A percentile compares a stretch with the other conserved stretches of the same genome.
Conservation (phyloP, 2,329 filamentous ascomycete genomes). For the Fonsecaea multimorphosa region DNA sequence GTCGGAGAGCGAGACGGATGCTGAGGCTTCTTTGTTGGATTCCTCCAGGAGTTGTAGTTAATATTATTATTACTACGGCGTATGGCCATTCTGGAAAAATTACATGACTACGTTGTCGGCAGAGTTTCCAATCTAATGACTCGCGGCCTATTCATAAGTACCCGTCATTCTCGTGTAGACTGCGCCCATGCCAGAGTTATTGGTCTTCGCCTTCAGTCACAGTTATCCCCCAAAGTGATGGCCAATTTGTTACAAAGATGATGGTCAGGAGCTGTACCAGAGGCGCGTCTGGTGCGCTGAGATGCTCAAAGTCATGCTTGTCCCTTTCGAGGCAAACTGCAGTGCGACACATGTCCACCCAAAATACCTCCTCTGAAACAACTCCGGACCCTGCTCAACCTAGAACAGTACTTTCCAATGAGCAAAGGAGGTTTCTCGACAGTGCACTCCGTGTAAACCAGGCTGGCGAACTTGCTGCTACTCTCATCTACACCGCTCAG, state of each 20-base stretch:
- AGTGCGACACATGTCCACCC: conserved; percentile 24
- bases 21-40: neutral
- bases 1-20: neutral
- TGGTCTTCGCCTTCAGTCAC: neutral
- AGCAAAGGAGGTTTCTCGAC: conserved; percentile 76
- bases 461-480: conserved; percentile 94
- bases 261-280: neutral
- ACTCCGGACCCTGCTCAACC: conserved; percentile 39
- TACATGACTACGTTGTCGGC: neutral
- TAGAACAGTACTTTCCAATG: conserved; percentile 66
- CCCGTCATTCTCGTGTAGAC: neutral
- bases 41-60: no score
- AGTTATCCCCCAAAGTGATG: neutral
- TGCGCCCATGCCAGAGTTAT: neutral
- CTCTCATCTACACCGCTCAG: conserved; percentile 90
- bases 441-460: conserved; percentile 93
- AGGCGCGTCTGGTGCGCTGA: neutral
- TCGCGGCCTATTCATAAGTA: neutral
- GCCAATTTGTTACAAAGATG: conserved; percentile 3
- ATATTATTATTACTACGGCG: no score
- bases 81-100: neutral
- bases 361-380: conserved; percentile 39
- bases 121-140: neutral
- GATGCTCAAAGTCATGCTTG: neutral
- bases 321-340: neutral